Percentiles rank a stretch among this genome's conserved stretches.
These are phyloP conservation scores for Neurospora crassa DNA, from an alignment of 2,329 filamentous ascomycete species.

Conservation along the genomic window DNA sequence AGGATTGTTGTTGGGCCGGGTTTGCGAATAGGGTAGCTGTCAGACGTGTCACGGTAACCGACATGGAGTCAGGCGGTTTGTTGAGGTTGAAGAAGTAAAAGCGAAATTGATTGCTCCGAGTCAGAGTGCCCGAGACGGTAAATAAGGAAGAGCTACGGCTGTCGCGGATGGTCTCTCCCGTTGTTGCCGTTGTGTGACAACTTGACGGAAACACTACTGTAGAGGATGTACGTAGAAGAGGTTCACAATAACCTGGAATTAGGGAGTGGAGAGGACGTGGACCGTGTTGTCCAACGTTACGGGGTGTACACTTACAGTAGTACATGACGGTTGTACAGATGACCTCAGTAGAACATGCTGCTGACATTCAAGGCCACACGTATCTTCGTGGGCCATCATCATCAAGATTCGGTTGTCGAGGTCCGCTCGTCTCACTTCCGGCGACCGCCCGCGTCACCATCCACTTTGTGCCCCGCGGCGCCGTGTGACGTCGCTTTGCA, in stretches of 20 bases:
- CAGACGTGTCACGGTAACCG: neutral
- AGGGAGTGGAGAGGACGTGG: neutral
- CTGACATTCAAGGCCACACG: neutral
- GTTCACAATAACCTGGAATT: neutral
- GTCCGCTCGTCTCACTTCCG: neutral
- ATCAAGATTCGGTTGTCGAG: no score
- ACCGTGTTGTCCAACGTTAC: no score
- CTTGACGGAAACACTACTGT: neutral
- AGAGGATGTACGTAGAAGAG: neutral
- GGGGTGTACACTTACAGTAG: no score
- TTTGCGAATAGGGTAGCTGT: neutral
- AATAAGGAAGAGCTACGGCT: neutral
- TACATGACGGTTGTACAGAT: neutral
- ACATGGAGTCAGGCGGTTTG: neutral
- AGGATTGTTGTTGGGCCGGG: neutral
- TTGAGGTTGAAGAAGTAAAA: neutral
- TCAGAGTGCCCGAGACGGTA: neutral
- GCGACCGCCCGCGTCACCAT: neutral
- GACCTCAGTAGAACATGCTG: neutral
- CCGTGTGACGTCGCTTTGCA: neutral
- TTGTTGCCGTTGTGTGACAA: neutral
- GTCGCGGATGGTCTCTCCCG: neutral
- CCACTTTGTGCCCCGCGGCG: neutral
- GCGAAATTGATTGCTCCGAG: neutral
- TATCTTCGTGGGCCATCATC: neutral